phyloP scores from a whole-genome alignment of 2,329 filamentous ascomycete species.

The Fusarium transvaalense region DNA sequence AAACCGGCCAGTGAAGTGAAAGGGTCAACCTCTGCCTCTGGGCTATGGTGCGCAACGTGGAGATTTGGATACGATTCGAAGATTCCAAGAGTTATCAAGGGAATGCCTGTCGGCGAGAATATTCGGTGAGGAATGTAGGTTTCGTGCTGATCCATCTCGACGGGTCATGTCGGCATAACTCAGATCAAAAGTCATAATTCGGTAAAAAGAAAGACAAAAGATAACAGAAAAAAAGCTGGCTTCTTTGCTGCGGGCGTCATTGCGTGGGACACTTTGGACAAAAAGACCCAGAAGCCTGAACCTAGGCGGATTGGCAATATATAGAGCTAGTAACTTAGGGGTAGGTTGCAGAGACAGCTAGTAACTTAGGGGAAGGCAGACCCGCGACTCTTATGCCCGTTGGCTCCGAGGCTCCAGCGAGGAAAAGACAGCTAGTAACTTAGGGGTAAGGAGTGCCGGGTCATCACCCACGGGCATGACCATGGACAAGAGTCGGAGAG shows the following conservation, averaged over 20 bases:
- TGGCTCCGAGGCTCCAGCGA: slow-evolving; percentile 40
- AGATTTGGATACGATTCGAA: slow-evolving; percentile 2
- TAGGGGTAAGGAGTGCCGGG: slow-evolving; percentile 45
- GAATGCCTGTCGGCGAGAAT: slow-evolving; percentile 4
- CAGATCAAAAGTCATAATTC: slow-evolving; percentile 3
- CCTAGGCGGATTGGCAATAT: slow-evolving; percentile 17
- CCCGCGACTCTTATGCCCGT: slow-evolving; percentile 45
- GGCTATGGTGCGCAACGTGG: slow-evolving; percentile 4
- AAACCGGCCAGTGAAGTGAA: slow-evolving; percentile 17
- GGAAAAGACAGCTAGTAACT: slow-evolving; percentile 45
- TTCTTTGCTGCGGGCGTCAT: slow-evolving; percentile 38
- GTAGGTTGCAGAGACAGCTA: slow-evolving; percentile 43
- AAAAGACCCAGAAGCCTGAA: slow-evolving; percentile 19
- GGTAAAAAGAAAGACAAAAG: slow-evolving; percentile 2
- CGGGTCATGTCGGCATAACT: slow-evolving; percentile 17
- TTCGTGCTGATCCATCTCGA: slow-evolving; percentile 7
- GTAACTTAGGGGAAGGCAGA: slow-evolving; percentile 46
- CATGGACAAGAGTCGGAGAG: slow-evolving; percentile 13
- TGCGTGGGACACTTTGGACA: slow-evolving; percentile 16
- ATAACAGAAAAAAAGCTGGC: slow-evolving; percentile 12
- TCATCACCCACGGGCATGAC: slow-evolving; percentile 30
- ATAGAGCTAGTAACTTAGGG: slow-evolving; percentile 43
- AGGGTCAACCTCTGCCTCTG: background rate
- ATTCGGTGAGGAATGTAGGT: slow-evolving; percentile 17
- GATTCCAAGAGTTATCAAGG: background rate